phyloP scores from a whole-genome alignment of 352 stramenopile genomes.

The Saprolegnia diclina region DNA sequence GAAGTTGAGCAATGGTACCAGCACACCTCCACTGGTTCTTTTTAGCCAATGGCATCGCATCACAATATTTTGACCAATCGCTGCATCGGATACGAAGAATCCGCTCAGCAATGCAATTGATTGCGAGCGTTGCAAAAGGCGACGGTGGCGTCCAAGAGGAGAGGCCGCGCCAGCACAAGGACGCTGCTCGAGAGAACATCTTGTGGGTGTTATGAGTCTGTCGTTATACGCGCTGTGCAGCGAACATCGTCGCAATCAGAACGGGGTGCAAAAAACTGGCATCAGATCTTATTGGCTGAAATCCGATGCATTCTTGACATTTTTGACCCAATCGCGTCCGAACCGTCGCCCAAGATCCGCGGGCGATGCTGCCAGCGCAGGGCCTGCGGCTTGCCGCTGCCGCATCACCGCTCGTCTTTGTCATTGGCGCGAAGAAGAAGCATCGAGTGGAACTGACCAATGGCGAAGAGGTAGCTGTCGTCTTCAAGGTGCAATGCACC shows the following conservation, averaged over 20 bases:
- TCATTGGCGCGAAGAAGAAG: slow-evolving; percentile 20
- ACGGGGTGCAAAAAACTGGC: not conserved
- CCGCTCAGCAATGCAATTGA: not conserved
- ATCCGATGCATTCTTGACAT: not conserved
- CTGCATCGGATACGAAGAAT: not conserved
- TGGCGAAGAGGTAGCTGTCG: not conserved
- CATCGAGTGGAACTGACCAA: slow-evolving; percentile 4
- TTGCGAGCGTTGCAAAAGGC: not conserved
- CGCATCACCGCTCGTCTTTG: slow-evolving; percentile 7
- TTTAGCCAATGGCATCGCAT: slow-evolving; percentile 2
- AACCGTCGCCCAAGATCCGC: not conserved
- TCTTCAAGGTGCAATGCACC: slow-evolving; percentile 23
- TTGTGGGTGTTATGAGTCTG: too few species aligned
- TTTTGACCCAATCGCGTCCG: not conserved
- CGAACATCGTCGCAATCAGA: not conserved
- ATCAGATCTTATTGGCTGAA: not conserved
- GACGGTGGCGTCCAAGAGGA: too few species aligned
- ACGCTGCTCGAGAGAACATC: too few species aligned
- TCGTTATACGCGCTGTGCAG: too few species aligned
- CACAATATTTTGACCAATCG: not conserved
- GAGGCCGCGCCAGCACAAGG: too few species aligned
- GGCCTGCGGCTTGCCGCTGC: not conserved
- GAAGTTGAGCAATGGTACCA: slow-evolving; percentile 13
- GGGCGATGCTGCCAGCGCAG: not conserved
- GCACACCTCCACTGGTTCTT: slow-evolving; percentile 8